Percentiles rank a stretch among this genome's conserved stretches.
Evolutionary conservation across 2,329 filamentous ascomycete species (phyloP).

Genomic region (Colletotrichum acutatum): DNA sequence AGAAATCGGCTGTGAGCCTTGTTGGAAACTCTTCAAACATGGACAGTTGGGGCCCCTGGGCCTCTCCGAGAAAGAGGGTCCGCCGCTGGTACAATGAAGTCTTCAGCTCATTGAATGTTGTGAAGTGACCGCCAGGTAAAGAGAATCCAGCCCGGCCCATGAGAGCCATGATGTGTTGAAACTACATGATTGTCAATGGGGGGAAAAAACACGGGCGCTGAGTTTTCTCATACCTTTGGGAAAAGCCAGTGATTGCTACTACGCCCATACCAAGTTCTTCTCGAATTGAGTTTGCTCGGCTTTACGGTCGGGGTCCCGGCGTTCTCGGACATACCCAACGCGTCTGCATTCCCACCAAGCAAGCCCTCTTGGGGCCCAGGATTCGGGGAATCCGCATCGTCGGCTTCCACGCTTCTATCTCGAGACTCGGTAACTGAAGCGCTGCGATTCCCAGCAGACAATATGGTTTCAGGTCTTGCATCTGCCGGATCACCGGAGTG

Average conservation of each 20-base stretch:
- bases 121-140: not conserved
- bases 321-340: not conserved
- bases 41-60: not conserved
- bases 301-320: not conserved
- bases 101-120: not conserved
- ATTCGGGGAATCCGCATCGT: not conserved
- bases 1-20: conserved; percentile 62
- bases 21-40: conserved; percentile 37
- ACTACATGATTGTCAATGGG: not conserved
- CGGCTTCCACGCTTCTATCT: not conserved
- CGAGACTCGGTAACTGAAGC: not conserved
- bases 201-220: too few species aligned
- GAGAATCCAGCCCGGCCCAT: not conserved
- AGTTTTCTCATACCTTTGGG: not conserved
- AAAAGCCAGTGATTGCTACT: not conserved
- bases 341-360: not conserved
- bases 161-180: not conserved
- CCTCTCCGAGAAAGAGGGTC: not conserved
- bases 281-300: not conserved
- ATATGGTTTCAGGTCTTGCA: not conserved
- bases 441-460: not conserved
- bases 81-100: not conserved
- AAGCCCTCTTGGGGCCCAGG: not conserved
- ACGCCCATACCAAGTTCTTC: not conserved
- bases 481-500: not conserved